Evolutionary conservation across 106 monocot genomes (phyloP).

Genomic region (Cymbidium sinense): DNA sequence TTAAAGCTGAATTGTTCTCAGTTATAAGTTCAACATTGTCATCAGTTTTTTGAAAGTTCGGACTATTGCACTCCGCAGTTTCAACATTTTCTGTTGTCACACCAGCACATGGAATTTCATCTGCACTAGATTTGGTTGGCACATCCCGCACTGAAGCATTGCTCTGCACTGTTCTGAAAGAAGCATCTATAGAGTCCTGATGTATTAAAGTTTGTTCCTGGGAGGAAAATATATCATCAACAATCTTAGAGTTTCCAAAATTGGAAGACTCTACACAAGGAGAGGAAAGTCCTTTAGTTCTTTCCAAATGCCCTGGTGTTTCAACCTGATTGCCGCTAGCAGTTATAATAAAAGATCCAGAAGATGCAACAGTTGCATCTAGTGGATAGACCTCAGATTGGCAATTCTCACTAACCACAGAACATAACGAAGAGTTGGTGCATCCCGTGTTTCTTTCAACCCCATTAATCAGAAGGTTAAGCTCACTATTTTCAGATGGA

Average conservation of each 20-base stretch:
- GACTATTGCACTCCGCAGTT: not conserved
- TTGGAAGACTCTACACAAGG: not conserved
- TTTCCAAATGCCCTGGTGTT: not conserved
- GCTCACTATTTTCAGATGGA: not conserved
- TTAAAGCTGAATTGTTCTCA: not conserved
- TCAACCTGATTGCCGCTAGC: not conserved
- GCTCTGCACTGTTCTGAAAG: not conserved
- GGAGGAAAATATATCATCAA: not conserved
- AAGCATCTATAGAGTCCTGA: not conserved
- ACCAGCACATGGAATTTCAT: not conserved
- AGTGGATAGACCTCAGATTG: conserved; percentile 1
- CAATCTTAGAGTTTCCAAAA: not conserved
- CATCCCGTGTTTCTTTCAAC: not conserved
- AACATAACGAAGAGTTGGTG: not conserved
- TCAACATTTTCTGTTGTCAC: not conserved
- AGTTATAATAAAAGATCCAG: conserved; percentile 3
- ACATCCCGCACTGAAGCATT: not conserved
- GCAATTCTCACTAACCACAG: conserved; percentile 3
- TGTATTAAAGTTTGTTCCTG: not conserved
- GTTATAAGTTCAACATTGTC: not conserved
- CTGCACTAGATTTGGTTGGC: not conserved
- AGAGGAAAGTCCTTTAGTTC: not conserved
- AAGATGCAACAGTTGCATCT: not conserved
- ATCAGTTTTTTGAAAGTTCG: not conserved
- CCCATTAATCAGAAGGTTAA: not conserved